These are phyloP conservation scores for Globisporangium paroecandrum DNA, from an alignment of 352 stramenopile species.

Conservation along the genomic window DNA sequence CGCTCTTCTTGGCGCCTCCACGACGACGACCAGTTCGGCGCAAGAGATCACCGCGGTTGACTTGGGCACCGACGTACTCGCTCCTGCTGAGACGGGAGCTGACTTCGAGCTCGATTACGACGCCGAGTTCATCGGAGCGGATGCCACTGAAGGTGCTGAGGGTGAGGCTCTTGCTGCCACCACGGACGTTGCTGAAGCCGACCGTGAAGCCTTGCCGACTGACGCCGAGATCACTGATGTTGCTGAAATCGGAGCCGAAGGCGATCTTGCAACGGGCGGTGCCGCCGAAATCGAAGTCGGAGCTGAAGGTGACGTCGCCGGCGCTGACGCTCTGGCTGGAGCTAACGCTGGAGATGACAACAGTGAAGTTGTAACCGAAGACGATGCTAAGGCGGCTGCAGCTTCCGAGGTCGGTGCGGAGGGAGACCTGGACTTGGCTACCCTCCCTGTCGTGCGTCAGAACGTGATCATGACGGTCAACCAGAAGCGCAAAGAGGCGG, in stretches of 20 bases:
- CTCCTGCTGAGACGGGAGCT: not conserved
- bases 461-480: constrained; percentile 18
- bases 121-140: constrained; percentile 1
- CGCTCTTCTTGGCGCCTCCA: constrained; percentile 6
- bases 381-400: not conserved
- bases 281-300: too few species aligned
- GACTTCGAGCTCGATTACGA: constrained; percentile 1
- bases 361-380: constrained; percentile 1
- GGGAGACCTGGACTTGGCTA: not conserved
- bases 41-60: constrained; percentile 4
- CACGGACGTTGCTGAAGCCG: not conserved
- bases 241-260: not conserved
- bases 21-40: not conserved
- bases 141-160: not conserved
- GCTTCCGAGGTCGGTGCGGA: constrained; percentile 9
- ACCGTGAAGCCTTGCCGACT: not conserved
- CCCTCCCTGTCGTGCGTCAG: constrained; percentile 9
- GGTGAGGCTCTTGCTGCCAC: not conserved
- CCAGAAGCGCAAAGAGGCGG: constrained; percentile 3
- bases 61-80: not conserved
- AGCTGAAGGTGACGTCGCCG: not conserved
- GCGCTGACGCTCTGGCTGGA: not conserved
- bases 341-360: not conserved
- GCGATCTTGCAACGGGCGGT: not conserved
- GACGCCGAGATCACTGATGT: not conserved